phyloP scores from a whole-genome alignment of 176 grass and related monocot species.

The Cenchrus fungigraminus region DNA sequence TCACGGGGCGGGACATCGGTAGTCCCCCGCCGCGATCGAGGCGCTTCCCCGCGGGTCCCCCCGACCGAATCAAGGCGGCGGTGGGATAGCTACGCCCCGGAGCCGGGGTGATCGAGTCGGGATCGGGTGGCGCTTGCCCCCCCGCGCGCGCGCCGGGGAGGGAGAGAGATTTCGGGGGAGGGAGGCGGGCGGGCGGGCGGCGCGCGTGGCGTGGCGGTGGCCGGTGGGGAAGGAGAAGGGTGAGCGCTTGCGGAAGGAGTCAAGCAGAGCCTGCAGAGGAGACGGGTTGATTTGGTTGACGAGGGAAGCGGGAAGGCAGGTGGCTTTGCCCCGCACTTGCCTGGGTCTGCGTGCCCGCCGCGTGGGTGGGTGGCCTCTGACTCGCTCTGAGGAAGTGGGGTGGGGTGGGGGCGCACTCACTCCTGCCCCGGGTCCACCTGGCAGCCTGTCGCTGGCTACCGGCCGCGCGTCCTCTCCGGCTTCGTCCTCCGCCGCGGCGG shows the following conservation, averaged over 20 bases:
- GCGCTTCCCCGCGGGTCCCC: background rate
- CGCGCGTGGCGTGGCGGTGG: background rate
- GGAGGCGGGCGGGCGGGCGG: conserved; percentile 1
- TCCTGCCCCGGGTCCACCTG: background rate
- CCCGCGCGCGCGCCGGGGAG: background rate
- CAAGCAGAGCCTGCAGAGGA: background rate
- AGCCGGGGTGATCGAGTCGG: background rate
- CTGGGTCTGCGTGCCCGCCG: background rate
- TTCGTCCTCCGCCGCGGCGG: background rate
- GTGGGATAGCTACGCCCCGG: background rate
- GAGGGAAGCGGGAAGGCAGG: conserved; percentile 47
- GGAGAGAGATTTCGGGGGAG: conserved; percentile 11
- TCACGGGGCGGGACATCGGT: conserved; percentile 43
- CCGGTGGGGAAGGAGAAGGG: background rate
- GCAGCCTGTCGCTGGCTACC: background rate
- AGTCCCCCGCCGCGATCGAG: conserved; percentile 5
- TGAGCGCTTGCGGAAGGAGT: background rate
- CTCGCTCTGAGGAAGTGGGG: background rate
- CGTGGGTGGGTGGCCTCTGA: background rate
- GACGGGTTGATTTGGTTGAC: conserved; percentile 45
- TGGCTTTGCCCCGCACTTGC: background rate
- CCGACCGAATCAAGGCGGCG: background rate
- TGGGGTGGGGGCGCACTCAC: conserved; percentile 24
- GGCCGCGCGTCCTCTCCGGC: background rate
- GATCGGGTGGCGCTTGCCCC: background rate